phyloP scores from a whole-genome alignment of 176 grass and related monocot species.

The Oropetium thomaeum region DNA sequence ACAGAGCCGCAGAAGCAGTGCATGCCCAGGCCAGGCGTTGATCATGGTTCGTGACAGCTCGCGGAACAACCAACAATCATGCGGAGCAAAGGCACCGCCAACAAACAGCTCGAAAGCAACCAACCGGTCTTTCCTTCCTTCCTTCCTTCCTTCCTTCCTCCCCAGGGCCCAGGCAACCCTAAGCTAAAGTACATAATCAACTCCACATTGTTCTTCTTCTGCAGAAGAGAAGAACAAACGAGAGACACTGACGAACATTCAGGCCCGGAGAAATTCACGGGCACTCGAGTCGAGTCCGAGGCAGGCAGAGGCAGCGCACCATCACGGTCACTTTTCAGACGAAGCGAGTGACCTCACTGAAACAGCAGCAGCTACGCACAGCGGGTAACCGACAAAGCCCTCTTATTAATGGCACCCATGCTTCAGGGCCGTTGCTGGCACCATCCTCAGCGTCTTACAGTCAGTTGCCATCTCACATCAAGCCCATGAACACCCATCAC shows the following conservation, averaged over 20 bases:
- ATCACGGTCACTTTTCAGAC: conserved; percentile 17
- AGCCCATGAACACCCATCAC: conserved; percentile 43
- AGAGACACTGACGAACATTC: background rate
- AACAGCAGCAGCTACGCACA: background rate
- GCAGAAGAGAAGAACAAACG: background rate
- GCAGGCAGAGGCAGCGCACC: background rate
- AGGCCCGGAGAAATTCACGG: background rate
- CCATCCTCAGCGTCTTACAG: background rate
- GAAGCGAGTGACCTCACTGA: conserved; percentile 2
- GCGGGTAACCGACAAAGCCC: background rate
- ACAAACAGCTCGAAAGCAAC: conserved; percentile 32
- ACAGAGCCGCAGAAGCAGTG: no score
- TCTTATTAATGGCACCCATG: conserved; percentile 15
- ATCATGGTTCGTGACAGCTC: conserved; percentile 26
- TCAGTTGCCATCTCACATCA: conserved; percentile 16
- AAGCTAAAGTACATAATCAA: background rate
- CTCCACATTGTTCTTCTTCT: background rate
- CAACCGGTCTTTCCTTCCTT: background rate
- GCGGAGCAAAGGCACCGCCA: background rate
- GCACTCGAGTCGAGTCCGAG: background rate
- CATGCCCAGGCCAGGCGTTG: background rate
- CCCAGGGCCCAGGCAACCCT: background rate
- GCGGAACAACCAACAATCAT: conserved; percentile 17
- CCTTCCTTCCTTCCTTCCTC: no score
- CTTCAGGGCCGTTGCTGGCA: background rate